phyloP scores from a whole-genome alignment of 345 rosid genomes.

The rapeseed (Brassica napus) region DNA sequence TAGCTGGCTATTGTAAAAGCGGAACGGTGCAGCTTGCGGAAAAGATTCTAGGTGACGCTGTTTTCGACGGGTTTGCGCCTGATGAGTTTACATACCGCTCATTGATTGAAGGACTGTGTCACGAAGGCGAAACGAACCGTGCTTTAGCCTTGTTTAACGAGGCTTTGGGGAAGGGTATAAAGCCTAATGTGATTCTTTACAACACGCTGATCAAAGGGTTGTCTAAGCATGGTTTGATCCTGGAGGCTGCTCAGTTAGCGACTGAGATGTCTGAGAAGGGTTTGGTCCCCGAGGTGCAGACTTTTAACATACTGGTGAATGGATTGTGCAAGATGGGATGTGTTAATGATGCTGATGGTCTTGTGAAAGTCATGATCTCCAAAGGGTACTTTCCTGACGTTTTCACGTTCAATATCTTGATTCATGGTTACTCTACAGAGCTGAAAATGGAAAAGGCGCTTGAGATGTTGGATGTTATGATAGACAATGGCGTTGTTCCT shows the following conservation, averaged over 20 bases:
- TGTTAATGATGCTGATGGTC: slow-evolving; percentile 69
- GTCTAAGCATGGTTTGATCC: slow-evolving; percentile 71
- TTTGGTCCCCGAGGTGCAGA: slow-evolving; percentile 66
- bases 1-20: slow-evolving; percentile 70
- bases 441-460: slow-evolving; percentile 73
- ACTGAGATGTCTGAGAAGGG: slow-evolving; percentile 67
- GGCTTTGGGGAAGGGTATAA: slow-evolving; percentile 58
- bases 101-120: slow-evolving; percentile 71
- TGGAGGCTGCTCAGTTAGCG: slow-evolving; percentile 70
- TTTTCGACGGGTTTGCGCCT: slow-evolving; percentile 76
- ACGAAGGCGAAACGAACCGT: slow-evolving; percentile 61
- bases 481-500: slow-evolving; percentile 63
- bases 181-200: slow-evolving; percentile 60
- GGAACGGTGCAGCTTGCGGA: slow-evolving; percentile 72
- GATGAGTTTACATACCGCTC: slow-evolving; percentile 78
- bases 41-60: slow-evolving; percentile 62
- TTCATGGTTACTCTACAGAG: slow-evolving; percentile 78
- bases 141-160: slow-evolving; percentile 68
- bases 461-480: slow-evolving; percentile 67
- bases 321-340: slow-evolving; percentile 94
- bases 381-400: slow-evolving; percentile 79
- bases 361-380: slow-evolving; percentile 63
- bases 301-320: slow-evolving; percentile 75
- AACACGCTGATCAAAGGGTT: slow-evolving; percentile 78
- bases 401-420: slow-evolving; percentile 83